A percentile compares a stretch with the other conserved stretches of the same genome.
Evolutionary conservation across 179 eudicot species (phyloP).

Genomic region (Monotropa hypopitys): DNA sequence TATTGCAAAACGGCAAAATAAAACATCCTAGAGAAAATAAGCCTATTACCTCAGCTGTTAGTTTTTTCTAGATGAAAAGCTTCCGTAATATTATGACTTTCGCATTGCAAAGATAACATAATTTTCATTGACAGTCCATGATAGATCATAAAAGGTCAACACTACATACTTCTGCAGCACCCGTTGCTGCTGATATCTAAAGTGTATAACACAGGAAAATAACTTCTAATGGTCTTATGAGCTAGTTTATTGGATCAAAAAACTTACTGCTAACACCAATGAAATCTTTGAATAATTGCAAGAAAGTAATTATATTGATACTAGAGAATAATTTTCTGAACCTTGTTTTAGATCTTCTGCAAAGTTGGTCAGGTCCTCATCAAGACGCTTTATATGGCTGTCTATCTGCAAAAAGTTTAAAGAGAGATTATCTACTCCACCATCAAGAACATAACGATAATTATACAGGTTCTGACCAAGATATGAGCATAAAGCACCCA

Average conservation of each 20-base stretch:
- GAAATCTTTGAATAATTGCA: neutral
- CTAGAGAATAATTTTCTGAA: slow-evolving; percentile 10
- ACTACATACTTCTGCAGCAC: neutral
- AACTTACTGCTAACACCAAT: neutral
- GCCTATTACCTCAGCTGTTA: neutral
- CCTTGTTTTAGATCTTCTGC: slow-evolving; percentile 97
- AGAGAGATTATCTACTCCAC: neutral
- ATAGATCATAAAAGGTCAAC: neutral
- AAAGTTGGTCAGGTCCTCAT: slow-evolving; percentile 89
- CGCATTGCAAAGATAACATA: neutral
- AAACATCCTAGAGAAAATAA: neutral
- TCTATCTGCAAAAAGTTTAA: slow-evolving; percentile 56
- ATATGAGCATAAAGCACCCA: neutral
- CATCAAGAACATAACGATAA: neutral
- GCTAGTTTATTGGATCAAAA: neutral
- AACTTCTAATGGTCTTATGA: neutral
- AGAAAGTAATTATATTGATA: slow-evolving; percentile 3
- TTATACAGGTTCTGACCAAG: neutral
- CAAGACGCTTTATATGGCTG: slow-evolving; percentile 91
- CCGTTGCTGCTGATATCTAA: neutral
- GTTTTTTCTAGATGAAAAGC: neutral
- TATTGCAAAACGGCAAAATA: neutral
- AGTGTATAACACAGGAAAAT: no score
- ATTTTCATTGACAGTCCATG: neutral
- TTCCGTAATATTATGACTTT: neutral